Evolutionary conservation across 2,329 filamentous ascomycete species (phyloP), one percentile per base, ranked within the genome.

Genomic region (Metarhizium album): DNA sequence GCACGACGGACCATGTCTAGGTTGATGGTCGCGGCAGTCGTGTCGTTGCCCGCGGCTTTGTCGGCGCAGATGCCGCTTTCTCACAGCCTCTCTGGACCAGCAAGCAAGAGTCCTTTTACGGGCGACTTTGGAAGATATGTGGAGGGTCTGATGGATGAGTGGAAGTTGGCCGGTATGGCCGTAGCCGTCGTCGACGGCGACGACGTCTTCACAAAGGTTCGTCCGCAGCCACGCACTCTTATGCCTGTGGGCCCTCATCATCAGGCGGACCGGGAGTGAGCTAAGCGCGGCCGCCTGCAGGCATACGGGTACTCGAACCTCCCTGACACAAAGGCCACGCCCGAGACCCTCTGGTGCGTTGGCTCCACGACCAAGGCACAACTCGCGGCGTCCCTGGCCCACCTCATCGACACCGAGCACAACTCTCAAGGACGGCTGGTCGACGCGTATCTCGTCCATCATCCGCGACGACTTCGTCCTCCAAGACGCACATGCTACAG

Each of bases 331-430:
- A 69, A 54, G 61, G 73, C 54, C 54, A 70, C 57, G 59, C 67
- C 48, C 51, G 64, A 74, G 29, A 81, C 77, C 0, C 65, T 82
- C 2, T 82, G 76, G 64, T 78, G 74, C 52, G 69, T 68, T 2
- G 80, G 72, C 2, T 80, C 75, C 42, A 79, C 72, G 1, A 79
- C 76, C 23, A 83, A 83, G 59, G 74, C 76, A 3, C 70, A 77
- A 47, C 74, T 72, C 0, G 71, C 74, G 2, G 75, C 76, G 1
- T 66, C 69, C 0, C 60, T 83, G 2, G 60, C 79, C 2, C 71
- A 74, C 1, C 59, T 78, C 5, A 70, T 81, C 11, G 65, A 79
- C 11, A 68, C 70, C 16, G 67, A 73, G 8, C 27, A 53, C 31
- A 53, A 60, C 42, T 1, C 45, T 59, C 16, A 29, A 63, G 58